phyloP scores from a whole-genome alignment of 1,284 basidiomycete genomes.

The Malassezia brasiliensis region DNA sequence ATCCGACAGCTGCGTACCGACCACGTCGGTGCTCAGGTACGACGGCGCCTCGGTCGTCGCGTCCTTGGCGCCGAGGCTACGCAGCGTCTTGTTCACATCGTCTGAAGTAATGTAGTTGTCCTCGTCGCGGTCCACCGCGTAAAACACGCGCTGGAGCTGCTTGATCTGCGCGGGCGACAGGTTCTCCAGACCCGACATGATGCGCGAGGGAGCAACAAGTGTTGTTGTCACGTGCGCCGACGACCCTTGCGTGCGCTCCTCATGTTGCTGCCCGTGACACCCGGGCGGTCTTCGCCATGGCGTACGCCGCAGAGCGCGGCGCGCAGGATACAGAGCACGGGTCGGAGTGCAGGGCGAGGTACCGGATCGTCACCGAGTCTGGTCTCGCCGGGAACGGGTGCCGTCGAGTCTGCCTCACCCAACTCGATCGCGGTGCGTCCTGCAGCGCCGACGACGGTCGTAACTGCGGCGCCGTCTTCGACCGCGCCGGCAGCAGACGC shows the following conservation, averaged over 20 bases:
- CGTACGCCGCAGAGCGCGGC: not conserved
- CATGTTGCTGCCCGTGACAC: constrained; percentile 1
- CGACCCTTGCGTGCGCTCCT: not conserved
- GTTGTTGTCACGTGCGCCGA: constrained; percentile 2
- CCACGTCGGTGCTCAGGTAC: constrained; percentile 10
- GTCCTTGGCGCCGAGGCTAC: constrained; percentile 34
- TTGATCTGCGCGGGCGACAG: constrained; percentile 46
- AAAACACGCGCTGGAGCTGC: constrained; percentile 50
- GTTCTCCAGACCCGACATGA: not conserved
- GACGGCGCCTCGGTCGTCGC: constrained; percentile 9
- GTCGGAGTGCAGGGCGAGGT: too few relatives aligned
- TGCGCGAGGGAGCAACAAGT: not conserved
- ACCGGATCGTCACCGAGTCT: too few relatives aligned
- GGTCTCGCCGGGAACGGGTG: too few relatives aligned
- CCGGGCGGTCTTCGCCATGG: not conserved
- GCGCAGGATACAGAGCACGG: not conserved
- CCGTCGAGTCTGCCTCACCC: too few relatives aligned
- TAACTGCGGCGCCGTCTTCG: too few relatives aligned
- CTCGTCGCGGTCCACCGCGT: constrained; percentile 47
- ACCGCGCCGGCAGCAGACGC: not conserved
- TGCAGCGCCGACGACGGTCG: too few relatives aligned
- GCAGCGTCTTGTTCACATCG: constrained; percentile 43
- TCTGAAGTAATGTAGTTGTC: constrained; percentile 45
- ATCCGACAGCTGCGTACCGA: not conserved
- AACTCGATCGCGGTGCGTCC: too few relatives aligned